Conservation (phyloP, 495 filamentous ascomycete genomes). For the Neurospora sp. region DNA sequence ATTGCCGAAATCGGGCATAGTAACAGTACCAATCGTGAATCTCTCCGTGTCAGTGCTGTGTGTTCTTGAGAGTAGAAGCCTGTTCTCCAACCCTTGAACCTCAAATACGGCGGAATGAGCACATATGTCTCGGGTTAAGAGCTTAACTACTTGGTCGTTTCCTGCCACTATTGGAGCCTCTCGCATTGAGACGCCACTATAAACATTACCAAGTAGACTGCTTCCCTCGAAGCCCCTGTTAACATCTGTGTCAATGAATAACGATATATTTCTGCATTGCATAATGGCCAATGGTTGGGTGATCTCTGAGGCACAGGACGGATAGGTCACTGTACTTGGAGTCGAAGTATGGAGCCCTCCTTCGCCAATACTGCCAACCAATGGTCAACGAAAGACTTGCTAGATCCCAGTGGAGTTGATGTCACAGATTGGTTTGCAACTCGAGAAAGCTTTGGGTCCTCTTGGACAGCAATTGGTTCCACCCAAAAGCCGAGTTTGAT, state of each 20-base stretch:
- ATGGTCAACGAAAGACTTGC: neutral
- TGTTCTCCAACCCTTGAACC: neutral
- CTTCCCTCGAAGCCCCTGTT: neutral
- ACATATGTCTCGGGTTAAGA: neutral
- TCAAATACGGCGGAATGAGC: neutral
- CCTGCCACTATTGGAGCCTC: neutral
- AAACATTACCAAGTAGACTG: neutral
- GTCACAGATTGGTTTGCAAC: neutral
- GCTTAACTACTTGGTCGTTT: neutral
- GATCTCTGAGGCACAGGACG: neutral
- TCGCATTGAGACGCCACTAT: neutral
- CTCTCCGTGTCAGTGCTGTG: too few relatives aligned
- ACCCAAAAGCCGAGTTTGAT: neutral
- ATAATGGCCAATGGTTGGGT: neutral
- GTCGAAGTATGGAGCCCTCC: neutral
- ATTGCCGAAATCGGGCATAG: neutral
- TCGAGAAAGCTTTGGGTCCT: neutral
- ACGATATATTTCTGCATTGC: neutral
- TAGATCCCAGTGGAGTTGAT: neutral
- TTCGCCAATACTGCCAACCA: neutral
- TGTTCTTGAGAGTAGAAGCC: neutral
- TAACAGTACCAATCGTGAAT: neutral
- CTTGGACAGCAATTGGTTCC: neutral
- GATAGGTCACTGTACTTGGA: neutral
- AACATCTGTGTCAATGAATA: neutral